Conservation (phyloP, 2,329 filamentous ascomycete species). For the Colletotrichum siamense region DNA sequence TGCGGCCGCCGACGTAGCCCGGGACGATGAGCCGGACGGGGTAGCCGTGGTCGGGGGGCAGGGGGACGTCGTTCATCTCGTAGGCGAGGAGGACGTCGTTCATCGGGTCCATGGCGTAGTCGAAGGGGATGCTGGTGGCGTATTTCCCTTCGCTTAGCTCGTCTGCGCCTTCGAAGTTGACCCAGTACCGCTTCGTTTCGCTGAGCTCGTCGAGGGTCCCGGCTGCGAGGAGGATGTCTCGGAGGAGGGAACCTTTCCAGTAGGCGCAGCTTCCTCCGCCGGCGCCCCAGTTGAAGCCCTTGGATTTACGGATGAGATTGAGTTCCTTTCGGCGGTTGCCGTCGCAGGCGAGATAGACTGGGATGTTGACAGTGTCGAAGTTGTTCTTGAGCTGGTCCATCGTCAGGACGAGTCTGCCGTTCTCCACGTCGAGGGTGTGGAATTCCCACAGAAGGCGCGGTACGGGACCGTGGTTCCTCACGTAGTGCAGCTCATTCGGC, state of each 20-base stretch:
- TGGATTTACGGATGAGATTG: conserved; percentile 53
- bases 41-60: conserved; percentile 51
- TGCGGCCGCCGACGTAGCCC: conserved; percentile 47
- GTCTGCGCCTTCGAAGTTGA: conserved; percentile 57
- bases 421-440: conserved; percentile 49
- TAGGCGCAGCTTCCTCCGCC: conserved; percentile 54
- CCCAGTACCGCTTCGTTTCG: conserved; percentile 36
- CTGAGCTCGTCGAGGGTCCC: conserved; percentile 32
- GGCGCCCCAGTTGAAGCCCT: conserved; percentile 53
- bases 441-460: conserved; percentile 55
- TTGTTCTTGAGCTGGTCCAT: conserved; percentile 49
- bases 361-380: conserved; percentile 52
- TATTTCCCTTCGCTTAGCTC: conserved; percentile 51
- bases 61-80: conserved; percentile 49
- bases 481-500: conserved; percentile 55
- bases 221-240: conserved; percentile 48
- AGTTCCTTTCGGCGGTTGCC: conserved; percentile 57
- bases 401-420: conserved; percentile 39
- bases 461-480: conserved; percentile 59
- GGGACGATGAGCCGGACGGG: conserved; percentile 46
- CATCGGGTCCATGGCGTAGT: conserved; percentile 50
- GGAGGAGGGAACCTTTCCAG: conserved; percentile 52
- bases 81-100: conserved; percentile 56
- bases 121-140: conserved; percentile 50
- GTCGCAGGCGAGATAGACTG: conserved; percentile 52